A percentile compares a stretch with the other conserved stretches of the same genome.
phyloP scores from a whole-genome alignment of 2,329 filamentous ascomycete species.

The Diplodia corticola region DNA sequence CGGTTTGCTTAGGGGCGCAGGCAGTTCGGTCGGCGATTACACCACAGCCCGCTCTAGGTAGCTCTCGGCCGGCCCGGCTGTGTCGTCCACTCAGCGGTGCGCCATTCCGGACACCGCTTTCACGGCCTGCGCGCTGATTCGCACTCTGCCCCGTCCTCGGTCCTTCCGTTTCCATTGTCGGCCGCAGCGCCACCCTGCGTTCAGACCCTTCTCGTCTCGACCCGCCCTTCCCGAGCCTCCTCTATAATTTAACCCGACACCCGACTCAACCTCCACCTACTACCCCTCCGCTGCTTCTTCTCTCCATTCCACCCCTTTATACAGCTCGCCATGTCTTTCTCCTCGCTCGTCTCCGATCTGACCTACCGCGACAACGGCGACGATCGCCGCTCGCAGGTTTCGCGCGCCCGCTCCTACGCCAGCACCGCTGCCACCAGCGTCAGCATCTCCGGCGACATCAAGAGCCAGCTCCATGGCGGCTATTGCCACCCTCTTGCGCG shows the following conservation, averaged over 20 bases:
- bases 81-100: conserved; percentile 12
- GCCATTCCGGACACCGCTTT: conserved; percentile 2
- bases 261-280: background rate
- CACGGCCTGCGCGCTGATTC: conserved; percentile 6
- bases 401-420: conserved; percentile 51
- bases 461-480: conserved; percentile 53
- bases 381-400: conserved; percentile 47
- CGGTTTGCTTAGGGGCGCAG: background rate
- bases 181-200: conserved; percentile 3
- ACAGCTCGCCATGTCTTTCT: conserved; percentile 50
- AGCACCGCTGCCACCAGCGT: conserved; percentile 55
- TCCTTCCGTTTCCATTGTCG: background rate
- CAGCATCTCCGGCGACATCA: conserved; percentile 54
- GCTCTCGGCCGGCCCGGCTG: background rate
- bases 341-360: conserved; percentile 54
- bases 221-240: conserved; percentile 6
- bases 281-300: background rate
- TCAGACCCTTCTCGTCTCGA: conserved; percentile 20
- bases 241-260: conserved; percentile 19
- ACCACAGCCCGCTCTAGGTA: background rate
- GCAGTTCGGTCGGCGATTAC: conserved; percentile 16
- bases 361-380: conserved; percentile 49
- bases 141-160: no score
- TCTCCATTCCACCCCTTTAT: background rate
- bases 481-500: conserved; percentile 54